Conservation (phyloP, 768 basidiomycete genomes). For the Hirschioporus abietinus region DNA sequence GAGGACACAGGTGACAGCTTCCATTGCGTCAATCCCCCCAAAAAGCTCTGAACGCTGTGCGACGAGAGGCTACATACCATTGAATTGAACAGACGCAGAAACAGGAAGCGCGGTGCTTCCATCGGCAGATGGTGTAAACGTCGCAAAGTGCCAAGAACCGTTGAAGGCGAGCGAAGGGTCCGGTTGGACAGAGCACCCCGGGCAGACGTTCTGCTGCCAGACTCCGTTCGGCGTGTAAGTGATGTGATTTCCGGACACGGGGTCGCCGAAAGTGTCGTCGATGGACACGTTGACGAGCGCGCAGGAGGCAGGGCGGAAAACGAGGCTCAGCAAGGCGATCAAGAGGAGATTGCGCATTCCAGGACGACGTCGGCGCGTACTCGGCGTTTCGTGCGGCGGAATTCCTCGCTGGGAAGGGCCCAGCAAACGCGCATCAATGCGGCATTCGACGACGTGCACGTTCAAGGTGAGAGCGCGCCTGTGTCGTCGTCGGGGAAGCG, state of each 20-base stretch:
- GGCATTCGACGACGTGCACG: background rate
- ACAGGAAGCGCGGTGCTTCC: background rate
- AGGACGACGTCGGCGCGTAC: background rate
- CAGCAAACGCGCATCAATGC: background rate
- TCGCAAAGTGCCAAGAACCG: slow-evolving; percentile 33
- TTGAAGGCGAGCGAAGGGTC: slow-evolving; percentile 15
- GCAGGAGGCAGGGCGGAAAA: slow-evolving; percentile 13
- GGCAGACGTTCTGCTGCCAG: slow-evolving; percentile 30
- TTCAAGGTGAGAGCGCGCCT: background rate
- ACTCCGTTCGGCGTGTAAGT: slow-evolving; percentile 27
- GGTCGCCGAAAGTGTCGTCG: slow-evolving; percentile 34
- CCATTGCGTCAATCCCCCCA: background rate
- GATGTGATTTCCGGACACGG: slow-evolving; percentile 24
- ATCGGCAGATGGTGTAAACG: slow-evolving; percentile 7
- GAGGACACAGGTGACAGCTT: background rate
- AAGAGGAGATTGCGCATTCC: background rate
- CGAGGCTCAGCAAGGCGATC: background rate
- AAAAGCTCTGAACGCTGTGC: background rate
- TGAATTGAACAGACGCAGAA: slow-evolving; percentile 13
- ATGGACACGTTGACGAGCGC: slow-evolving; percentile 34
- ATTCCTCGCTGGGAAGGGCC: too few relatives aligned
- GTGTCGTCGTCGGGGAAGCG: background rate
- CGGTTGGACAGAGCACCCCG: slow-evolving; percentile 22
- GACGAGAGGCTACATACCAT: slow-evolving; percentile 9
- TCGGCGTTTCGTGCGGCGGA: too few relatives aligned